phyloP scores from a whole-genome alignment of 2,329 filamentous ascomycete species.

The Zasmidium angulare region DNA sequence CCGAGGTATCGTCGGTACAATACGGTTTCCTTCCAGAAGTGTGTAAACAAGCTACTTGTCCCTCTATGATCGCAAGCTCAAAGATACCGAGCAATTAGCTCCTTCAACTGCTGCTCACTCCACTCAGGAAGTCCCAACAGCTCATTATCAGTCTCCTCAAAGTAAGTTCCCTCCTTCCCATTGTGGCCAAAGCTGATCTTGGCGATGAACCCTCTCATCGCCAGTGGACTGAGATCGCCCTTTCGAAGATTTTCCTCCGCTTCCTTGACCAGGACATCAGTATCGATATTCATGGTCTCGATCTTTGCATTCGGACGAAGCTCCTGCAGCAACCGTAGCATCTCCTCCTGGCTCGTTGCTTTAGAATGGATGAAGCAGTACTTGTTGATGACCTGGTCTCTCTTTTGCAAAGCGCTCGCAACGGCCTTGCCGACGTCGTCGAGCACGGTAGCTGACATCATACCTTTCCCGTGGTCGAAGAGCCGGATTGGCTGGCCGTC shows the following conservation, averaged over 20 bases:
- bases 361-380: constrained; percentile 31
- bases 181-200: constrained; percentile 6
- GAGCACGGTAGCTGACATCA: constrained; percentile 25
- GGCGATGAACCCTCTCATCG: not conserved
- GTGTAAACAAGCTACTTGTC: too few relatives aligned
- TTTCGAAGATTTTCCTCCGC: constrained; percentile 2
- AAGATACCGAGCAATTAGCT: not conserved
- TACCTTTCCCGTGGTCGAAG: constrained; percentile 31
- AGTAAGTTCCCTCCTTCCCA: constrained; percentile 2
- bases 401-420: constrained; percentile 23
- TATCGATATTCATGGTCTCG: constrained; percentile 5
- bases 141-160: constrained; percentile 11
- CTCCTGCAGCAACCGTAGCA: constrained; percentile 23
- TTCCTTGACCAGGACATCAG: not conserved
- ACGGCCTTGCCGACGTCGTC: constrained; percentile 26
- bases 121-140: constrained; percentile 1
- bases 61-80: too few relatives aligned
- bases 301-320: constrained; percentile 9
- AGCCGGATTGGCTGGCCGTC: constrained; percentile 23
- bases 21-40: too few relatives aligned
- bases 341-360: constrained; percentile 26
- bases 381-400: constrained; percentile 27
- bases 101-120: constrained; percentile 1
- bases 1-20: too few relatives aligned
- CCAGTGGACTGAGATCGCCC: not conserved